Percentiles rank a stretch among this genome's conserved stretches.
Conservation (phyloP, 2,329 filamentous ascomycete genomes). For the Pestalotiopsis sp. region DNA sequence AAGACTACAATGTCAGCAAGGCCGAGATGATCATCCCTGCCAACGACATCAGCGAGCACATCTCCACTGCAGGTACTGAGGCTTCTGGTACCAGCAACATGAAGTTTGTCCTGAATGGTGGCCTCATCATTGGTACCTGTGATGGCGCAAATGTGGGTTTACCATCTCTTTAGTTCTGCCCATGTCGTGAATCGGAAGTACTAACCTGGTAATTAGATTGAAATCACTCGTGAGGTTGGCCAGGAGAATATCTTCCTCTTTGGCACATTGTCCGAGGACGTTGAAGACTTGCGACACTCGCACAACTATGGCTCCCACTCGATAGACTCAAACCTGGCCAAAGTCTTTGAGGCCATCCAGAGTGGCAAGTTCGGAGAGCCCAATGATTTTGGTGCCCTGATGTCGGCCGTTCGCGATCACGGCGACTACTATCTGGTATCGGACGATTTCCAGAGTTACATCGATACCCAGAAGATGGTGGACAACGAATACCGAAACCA, state of each 20-base stretch:
- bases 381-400: slow-evolving; percentile 77
- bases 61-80: slow-evolving; percentile 96
- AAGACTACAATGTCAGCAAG: slow-evolving; percentile 99
- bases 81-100: slow-evolving; percentile 93
- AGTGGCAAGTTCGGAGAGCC: slow-evolving; percentile 79
- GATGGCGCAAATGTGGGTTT: slow-evolving; percentile 89
- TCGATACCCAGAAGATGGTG: slow-evolving; percentile 86
- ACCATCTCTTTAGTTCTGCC: neutral
- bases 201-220: slow-evolving; percentile 58
- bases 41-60: slow-evolving; percentile 96
- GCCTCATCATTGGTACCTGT: slow-evolving; percentile 95
- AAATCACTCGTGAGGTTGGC: slow-evolving; percentile 95
- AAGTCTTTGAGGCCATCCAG: slow-evolving; percentile 84
- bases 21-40: slow-evolving; percentile 95
- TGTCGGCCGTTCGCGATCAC: slow-evolving; percentile 85
- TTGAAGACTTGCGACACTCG: slow-evolving; percentile 89
- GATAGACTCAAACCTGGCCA: slow-evolving; percentile 74
- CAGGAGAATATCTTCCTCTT: slow-evolving; percentile 99
- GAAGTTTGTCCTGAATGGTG: slow-evolving; percentile 98
- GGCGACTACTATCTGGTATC: slow-evolving; percentile 98
- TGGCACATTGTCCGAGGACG: slow-evolving; percentile 92
- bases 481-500: slow-evolving; percentile 91
- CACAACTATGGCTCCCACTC: slow-evolving; percentile 83
- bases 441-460: slow-evolving; percentile 95
- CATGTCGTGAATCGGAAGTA: neutral